phyloP scores from a whole-genome alignment of 768 basidiomycete species.

The Termitomyces sp. region DNA sequence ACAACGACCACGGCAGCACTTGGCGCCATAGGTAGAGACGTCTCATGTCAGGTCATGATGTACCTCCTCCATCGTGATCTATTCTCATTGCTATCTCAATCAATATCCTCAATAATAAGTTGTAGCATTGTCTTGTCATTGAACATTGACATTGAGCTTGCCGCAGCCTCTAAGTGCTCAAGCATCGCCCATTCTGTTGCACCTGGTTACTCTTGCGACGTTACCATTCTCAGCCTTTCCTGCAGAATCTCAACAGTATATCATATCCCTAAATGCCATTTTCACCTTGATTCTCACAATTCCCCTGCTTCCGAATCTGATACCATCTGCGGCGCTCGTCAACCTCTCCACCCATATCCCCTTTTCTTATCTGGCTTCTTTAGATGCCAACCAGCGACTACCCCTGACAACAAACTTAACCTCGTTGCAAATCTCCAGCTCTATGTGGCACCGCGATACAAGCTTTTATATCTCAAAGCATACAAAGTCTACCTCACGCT shows the following conservation, averaged over 20 bases:
- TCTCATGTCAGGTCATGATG: constrained; percentile 30
- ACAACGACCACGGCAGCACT: constrained; percentile 19
- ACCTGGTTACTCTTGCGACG: constrained; percentile 43
- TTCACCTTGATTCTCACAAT: constrained; percentile 62
- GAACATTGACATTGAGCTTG: background rate
- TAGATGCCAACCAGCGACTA: constrained; percentile 20
- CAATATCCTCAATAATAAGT: constrained; percentile 51
- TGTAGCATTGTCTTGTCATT: background rate
- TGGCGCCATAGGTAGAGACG: constrained; percentile 26
- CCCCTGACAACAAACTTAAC: constrained; percentile 41
- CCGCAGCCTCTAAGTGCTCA: constrained; percentile 56
- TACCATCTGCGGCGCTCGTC: constrained; percentile 59
- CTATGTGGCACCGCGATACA: constrained; percentile 62
- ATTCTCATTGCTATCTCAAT: constrained; percentile 34
- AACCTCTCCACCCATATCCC: constrained; percentile 66
- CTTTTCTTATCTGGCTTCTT: constrained; percentile 28
- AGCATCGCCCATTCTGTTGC: constrained; percentile 44
- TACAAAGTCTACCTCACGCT: constrained; percentile 53
- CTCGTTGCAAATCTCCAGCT: constrained; percentile 70
- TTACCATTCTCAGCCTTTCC: constrained; percentile 32
- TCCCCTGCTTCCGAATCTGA: constrained; percentile 73
- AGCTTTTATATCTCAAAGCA: constrained; percentile 38
- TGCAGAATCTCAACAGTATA: constrained; percentile 16
- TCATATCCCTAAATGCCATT: constrained; percentile 33
- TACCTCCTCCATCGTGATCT: too few species aligned